phyloP scores from a whole-genome alignment of 495 filamentous ascomycete species.

The Aspergillus incahuasiensis region DNA sequence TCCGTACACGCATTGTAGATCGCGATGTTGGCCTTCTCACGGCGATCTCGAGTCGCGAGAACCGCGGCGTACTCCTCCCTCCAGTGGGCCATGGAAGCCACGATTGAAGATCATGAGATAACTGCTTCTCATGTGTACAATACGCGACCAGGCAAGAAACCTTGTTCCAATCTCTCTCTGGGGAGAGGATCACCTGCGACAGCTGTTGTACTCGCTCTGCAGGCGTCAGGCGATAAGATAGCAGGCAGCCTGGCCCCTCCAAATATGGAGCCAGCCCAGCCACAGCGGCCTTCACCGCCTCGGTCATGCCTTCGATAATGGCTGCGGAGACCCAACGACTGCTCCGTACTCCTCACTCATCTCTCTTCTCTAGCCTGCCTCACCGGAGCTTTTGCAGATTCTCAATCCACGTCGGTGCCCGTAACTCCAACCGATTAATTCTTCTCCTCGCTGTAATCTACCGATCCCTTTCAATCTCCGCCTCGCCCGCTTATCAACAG shows the following conservation, averaged over 20 bases:
- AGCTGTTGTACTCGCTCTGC: background rate
- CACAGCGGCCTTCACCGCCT: background rate
- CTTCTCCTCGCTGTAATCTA: background rate
- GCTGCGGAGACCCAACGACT: background rate
- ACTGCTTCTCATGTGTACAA: too few species aligned
- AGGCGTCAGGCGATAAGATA: background rate
- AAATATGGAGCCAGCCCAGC: too few species aligned
- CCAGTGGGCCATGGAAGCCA: constrained; percentile 49
- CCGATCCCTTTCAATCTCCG: background rate
- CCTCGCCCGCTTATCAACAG: background rate
- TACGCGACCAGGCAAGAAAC: background rate
- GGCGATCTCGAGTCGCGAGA: constrained; percentile 50
- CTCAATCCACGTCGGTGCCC: background rate
- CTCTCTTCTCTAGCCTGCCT: background rate
- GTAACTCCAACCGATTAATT: background rate
- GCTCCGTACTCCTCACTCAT: background rate
- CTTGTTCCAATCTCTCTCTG: background rate
- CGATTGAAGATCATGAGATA: constrained; percentile 16
- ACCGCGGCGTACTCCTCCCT: constrained; percentile 52
- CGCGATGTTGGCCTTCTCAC: constrained; percentile 51
- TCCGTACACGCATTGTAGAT: constrained; percentile 55
- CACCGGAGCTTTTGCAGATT: background rate
- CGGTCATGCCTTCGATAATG: background rate
- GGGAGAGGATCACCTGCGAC: background rate
- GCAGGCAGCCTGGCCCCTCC: background rate